Evolutionary conservation across 179 eudicot genomes (phyloP).

Genomic region (Vitellaria paradoxa): DNA sequence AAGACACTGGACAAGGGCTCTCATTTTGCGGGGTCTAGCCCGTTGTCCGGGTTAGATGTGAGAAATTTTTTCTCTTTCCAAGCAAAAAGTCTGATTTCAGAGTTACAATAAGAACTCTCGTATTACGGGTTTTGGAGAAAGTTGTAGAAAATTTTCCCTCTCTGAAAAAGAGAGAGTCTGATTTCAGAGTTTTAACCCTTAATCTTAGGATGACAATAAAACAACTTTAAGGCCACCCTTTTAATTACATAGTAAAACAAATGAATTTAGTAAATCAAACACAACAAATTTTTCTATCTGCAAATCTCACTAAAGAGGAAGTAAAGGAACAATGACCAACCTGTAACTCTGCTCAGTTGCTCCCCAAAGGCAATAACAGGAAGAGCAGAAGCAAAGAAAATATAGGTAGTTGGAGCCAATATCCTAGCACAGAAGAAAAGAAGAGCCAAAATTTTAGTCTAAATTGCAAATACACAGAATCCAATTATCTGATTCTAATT

Average conservation of each 20-base stretch:
- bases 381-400: constrained; percentile 56
- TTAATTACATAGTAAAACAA: background rate
- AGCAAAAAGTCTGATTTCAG: too few species aligned
- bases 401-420: constrained; percentile 48
- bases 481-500: background rate
- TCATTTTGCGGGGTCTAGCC: too few species aligned
- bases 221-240: too few species aligned
- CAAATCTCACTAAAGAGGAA: background rate
- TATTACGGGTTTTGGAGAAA: too few species aligned
- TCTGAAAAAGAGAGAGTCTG: too few species aligned
- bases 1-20: too few species aligned
- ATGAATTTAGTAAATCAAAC: background rate
- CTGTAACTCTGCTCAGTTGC: constrained; percentile 43
- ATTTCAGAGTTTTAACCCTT: too few species aligned
- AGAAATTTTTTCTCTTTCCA: too few species aligned
- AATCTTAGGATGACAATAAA: too few species aligned
- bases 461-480: background rate
- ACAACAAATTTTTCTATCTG: background rate
- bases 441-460: background rate
- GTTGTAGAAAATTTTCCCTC: too few species aligned
- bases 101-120: too few species aligned
- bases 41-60: too few species aligned
- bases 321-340: background rate
- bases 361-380: constrained; percentile 58
- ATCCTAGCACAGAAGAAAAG: constrained; percentile 23